Evolutionary conservation across 2,329 filamentous ascomycete species (phyloP).

Genomic region (Trichoderma gracile): DNA sequence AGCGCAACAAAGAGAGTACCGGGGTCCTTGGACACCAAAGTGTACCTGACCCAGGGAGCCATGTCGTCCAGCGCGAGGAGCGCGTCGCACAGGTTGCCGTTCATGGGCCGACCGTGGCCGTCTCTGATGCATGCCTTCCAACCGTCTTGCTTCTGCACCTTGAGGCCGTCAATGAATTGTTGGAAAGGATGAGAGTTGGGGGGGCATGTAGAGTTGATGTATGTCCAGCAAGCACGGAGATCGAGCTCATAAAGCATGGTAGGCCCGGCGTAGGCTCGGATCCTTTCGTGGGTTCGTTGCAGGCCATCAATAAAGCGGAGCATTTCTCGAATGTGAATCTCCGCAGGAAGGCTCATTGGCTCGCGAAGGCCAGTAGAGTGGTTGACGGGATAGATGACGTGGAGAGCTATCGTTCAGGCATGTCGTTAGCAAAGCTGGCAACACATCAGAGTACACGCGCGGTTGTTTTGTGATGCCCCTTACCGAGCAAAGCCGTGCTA

Average conservation of each 20-base stretch:
- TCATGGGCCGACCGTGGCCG: background rate
- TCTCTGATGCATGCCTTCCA: conserved; percentile 16
- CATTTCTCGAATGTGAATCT: conserved; percentile 6
- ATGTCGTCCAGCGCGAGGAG: conserved; percentile 9
- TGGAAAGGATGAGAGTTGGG: background rate
- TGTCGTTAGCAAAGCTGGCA: background rate
- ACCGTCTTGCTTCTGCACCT: background rate
- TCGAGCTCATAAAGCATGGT: conserved; percentile 18
- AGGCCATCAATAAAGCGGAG: background rate
- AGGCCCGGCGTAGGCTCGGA: background rate
- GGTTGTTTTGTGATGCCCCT: background rate
- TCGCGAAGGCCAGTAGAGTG: background rate
- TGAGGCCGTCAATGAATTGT: conserved; percentile 17
- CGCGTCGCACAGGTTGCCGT: background rate
- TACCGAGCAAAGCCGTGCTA: conserved; percentile 20
- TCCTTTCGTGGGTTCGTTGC: background rate
- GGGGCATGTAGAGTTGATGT: background rate
- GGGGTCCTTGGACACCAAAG: background rate
- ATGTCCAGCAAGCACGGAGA: conserved; percentile 7
- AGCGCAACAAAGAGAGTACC: background rate
- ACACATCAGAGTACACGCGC: too few relatives aligned
- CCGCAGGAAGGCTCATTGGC: background rate
- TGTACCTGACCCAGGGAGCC: conserved; percentile 1
- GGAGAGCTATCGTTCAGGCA: background rate
- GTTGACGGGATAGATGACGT: background rate